Conservation (phyloP, 2,329 filamentous ascomycete genomes). For the Mollisiaceae sp. region DNA sequence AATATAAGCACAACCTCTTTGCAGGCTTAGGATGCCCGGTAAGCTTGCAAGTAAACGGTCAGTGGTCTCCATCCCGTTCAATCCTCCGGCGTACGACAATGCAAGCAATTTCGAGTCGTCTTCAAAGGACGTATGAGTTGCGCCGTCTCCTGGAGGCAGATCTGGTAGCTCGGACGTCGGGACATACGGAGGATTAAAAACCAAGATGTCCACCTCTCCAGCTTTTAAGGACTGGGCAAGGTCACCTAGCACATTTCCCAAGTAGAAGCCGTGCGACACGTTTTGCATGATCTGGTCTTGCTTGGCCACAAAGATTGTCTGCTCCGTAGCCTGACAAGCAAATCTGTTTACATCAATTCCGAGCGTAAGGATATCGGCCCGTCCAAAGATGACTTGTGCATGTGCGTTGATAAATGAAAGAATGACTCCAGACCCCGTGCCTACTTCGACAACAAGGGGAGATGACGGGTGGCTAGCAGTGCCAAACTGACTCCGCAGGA, state of each 20-base stretch:
- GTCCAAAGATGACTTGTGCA: slow-evolving; percentile 72
- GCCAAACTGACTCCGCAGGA: slow-evolving; percentile 33
- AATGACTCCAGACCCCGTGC: slow-evolving; percentile 92
- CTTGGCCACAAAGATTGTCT: slow-evolving; percentile 65
- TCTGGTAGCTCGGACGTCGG: slow-evolving; percentile 78
- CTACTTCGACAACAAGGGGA: slow-evolving; percentile 81
- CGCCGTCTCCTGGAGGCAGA: slow-evolving; percentile 45
- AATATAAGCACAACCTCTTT: slow-evolving; percentile 82
- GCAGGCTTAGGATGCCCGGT: slow-evolving; percentile 63
- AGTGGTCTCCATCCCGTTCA: slow-evolving; percentile 93
- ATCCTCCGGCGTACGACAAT: slow-evolving; percentile 86
- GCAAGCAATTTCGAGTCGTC: slow-evolving; percentile 83
- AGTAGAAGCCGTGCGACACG: slow-evolving; percentile 53
- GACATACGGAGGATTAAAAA: slow-evolving; percentile 98
- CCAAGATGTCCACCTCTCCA: slow-evolving; percentile 75
- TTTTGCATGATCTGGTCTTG: slow-evolving; percentile 45
- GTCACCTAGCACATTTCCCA: slow-evolving; percentile 74
- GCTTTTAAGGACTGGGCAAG: slow-evolving; percentile 65
- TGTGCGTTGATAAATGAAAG: slow-evolving; percentile 85
- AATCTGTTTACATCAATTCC: slow-evolving; percentile 86
- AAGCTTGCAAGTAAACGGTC: slow-evolving; percentile 75
- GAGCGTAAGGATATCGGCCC: slow-evolving; percentile 70
- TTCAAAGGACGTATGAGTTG: slow-evolving; percentile 60
- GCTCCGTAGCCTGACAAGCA: slow-evolving; percentile 76
- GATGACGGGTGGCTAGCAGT: slow-evolving; percentile 43